phyloP scores from a whole-genome alignment of 2,329 filamentous ascomycete species.

The Penicillium griseofulvum region DNA sequence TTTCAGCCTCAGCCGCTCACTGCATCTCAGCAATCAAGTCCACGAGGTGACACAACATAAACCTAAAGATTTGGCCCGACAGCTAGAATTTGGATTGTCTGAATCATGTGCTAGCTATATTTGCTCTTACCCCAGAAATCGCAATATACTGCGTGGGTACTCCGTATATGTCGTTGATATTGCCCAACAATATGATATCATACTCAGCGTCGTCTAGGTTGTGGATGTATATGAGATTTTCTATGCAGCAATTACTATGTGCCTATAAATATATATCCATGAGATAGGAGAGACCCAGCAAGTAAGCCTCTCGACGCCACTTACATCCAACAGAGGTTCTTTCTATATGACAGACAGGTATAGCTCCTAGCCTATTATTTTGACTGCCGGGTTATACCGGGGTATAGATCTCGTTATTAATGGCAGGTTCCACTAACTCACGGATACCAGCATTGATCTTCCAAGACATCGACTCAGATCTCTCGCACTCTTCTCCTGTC shows the following conservation, averaged over 20 bases:
- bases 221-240: neutral
- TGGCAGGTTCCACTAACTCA: constrained; percentile 8
- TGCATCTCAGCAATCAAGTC: constrained; percentile 1
- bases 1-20: constrained; percentile 17
- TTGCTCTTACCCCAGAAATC: neutral
- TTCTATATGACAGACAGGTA: neutral
- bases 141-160: neutral
- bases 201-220: neutral
- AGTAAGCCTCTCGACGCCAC: constrained; percentile 1
- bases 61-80: neutral
- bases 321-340: neutral
- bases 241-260: neutral
- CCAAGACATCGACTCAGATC: constrained; percentile 6
- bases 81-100: neutral
- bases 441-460: constrained; percentile 9
- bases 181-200: neutral
- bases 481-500: neutral
- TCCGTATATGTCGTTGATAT: neutral
- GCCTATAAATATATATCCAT: neutral
- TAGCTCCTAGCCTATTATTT: no score
- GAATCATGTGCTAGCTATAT: neutral
- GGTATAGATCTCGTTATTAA: constrained; percentile 1
- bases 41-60: constrained; percentile 15
- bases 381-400: no score
- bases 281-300: neutral